phyloP scores from a whole-genome alignment of 352 stramenopile species.

The Phytopythium boreale region DNA sequence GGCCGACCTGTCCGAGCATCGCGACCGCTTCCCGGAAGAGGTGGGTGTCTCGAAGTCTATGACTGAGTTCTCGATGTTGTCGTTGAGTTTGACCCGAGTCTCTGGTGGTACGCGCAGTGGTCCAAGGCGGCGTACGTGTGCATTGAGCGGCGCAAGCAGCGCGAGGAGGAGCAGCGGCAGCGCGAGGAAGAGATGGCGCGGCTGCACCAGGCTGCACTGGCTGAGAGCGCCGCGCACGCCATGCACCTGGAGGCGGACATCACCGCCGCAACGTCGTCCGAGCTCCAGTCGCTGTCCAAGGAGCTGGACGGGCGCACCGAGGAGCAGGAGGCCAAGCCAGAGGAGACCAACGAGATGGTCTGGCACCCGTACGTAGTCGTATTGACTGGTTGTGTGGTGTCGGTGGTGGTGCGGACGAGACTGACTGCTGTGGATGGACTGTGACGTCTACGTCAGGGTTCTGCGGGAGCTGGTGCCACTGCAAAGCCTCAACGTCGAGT shows the following conservation, averaged over 20 bases:
- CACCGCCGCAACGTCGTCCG: conserved; percentile 31
- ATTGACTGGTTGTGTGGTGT: background rate
- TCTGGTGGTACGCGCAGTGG: conserved; percentile 37
- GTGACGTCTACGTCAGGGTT: conserved; percentile 28
- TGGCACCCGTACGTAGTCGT: conserved; percentile 71
- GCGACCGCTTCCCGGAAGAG: conserved; percentile 64
- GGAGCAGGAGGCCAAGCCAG: conserved; percentile 54
- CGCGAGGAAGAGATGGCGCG: conserved; percentile 68
- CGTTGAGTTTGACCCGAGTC: background rate
- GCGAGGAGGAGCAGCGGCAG: conserved; percentile 60
- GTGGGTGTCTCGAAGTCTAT: conserved; percentile 19
- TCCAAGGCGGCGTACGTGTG: conserved; percentile 45
- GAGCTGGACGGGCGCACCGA: conserved; percentile 44
- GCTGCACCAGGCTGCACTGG: conserved; percentile 67
- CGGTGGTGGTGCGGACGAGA: background rate
- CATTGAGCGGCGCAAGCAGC: conserved; percentile 46
- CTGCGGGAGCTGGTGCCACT: conserved; percentile 74
- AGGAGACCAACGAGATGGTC: conserved; percentile 72
- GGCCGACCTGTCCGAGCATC: conserved; percentile 67
- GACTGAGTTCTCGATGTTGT: background rate
- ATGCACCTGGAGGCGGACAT: conserved; percentile 75
- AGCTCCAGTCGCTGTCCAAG: conserved; percentile 63
- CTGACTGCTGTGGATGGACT: background rate
- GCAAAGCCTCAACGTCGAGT: conserved; percentile 76
- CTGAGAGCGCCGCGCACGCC: conserved; percentile 65